These are phyloP conservation scores for Psidium friedrichsthalianum DNA, from an alignment of 345 rosid species.

Conservation along the genomic window DNA sequence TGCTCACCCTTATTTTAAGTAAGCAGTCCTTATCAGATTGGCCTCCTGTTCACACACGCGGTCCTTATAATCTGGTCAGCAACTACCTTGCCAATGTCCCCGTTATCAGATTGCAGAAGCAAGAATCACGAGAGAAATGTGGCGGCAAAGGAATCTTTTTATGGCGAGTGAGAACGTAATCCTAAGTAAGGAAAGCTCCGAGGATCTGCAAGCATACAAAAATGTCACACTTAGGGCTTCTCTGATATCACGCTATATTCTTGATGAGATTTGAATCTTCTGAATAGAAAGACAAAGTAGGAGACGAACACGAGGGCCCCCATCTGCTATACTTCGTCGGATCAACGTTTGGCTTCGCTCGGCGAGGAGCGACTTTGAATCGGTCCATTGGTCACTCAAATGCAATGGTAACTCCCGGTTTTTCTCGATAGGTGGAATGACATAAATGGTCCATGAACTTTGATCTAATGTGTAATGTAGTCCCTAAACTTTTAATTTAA, in stretches of 20 bases:
- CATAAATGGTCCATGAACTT: too few relatives aligned
- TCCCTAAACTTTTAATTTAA: too few relatives aligned
- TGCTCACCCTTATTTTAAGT: too few relatives aligned
- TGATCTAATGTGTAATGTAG: too few relatives aligned
- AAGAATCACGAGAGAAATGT: too few relatives aligned
- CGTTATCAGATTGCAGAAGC: too few relatives aligned
- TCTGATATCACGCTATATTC: too few relatives aligned
- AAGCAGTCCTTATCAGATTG: background rate
- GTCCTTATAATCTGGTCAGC: background rate
- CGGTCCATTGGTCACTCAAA: background rate
- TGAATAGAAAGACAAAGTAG: background rate
- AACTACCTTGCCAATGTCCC: background rate
- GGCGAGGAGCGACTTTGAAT: background rate
- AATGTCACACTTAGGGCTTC: too few relatives aligned
- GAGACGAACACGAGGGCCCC: background rate
- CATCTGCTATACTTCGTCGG: background rate
- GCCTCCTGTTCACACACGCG: background rate
- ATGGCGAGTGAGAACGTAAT: too few relatives aligned
- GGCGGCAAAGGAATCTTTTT: too few relatives aligned
- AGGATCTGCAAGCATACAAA: too few relatives aligned
- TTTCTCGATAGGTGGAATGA: background rate
- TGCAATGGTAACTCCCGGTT: fast-evolving
- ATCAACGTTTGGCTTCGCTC: background rate
- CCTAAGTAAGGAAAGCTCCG: too few relatives aligned
- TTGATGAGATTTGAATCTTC: background rate